Base-by-base conservation (phyloP, 2,329 filamentous ascomycete species). In the Alternaria arborescens region DNA sequence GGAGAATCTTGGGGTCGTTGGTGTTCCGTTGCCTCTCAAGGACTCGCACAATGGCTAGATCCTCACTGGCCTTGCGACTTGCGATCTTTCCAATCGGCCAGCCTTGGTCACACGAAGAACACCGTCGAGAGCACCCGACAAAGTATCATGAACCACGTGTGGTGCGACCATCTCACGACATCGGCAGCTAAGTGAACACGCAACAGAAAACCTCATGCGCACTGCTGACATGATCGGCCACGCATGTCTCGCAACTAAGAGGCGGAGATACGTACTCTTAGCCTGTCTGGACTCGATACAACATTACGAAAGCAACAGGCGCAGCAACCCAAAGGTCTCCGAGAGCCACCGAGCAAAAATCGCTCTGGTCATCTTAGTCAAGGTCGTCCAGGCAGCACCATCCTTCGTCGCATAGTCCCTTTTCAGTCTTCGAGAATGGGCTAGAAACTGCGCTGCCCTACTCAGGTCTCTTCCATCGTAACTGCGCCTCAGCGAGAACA, bases 401-500 rank as follows among this genome's bases (percentile, higher is more conserved):
- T 16, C 1, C 22, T 12, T 48, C 14, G 46, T 5, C 46, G 30
- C 14, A 48, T 11, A 48, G 14, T 36, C 20, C 32, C 20, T 2
- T 14, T 50, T 20, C 16, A 20, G 16, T 30, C 34, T 52, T 52
- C 34, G 26, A 38, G 50, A 52, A 52, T 18, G 16, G 22, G n/a
- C 46, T 50, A 38, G 46, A 38, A 43, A 10, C 4, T 6, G 16
- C 47, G 22, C n/a, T 10, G 42, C 20, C 43, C 42, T 36, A 46
- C 32, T 16, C 32, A 36, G 32, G 32, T 14, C 32, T 43, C 28
- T 18, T 40, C 20, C 20, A 46, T 43, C 40, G 24, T 24, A 43
- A 50, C 58, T 51, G 54, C 56, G 51, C 47, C 54, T 52, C 48
- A 42, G 36, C 48, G 40, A 14, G 32, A n/a, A 36, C 32, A 32